Evolutionary conservation across 1,284 basidiomycete genomes (phyloP), one percentile per base, ranked within the genome.

Genomic region (Megacollybia platyphylla): DNA sequence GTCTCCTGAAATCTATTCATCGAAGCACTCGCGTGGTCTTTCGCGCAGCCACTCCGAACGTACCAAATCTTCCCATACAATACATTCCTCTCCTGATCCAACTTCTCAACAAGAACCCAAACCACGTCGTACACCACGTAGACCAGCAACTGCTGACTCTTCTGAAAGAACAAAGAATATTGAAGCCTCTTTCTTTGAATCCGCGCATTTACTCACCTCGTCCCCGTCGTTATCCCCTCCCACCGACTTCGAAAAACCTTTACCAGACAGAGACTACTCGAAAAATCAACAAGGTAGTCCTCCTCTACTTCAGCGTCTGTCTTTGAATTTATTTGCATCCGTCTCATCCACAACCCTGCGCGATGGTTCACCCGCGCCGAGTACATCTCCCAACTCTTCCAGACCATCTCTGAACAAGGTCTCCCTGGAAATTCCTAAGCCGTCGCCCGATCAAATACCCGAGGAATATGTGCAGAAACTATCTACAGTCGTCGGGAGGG

Each of bases 381-480:
- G 54, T 24, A 24, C 20, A 24, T 24, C 20, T 24, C 20, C 20
- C 20, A 59, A 61, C 20, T 73, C 71, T 20, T 66, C 71, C 28
- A 63, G 71, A 7, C 54, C 62, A 34, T 73, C 75, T 20, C 44
- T 70, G 17, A 64, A 65, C 17, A 70, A 65, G 45, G 58, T 62
- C 11, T 56, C 69, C 3, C 49, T 62, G 1, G 63, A 67, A 41
- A 61, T 73, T 39, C 68, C 77, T 8, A 72, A 65, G 52, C 77
- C 79, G 2, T 62, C 61, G 40, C 53, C 54, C 26, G 64, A 69
- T 15, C 75, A 72, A 34, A 88, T 93, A 57, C 77, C 86, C 1
- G 78, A 79, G 48, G 56, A 61, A 0, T 94, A 87, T 61, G 58
- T 93, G 28, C 55, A 61, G 6, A 70, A 87, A 43, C 60, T 94